Base-by-base conservation (phyloP, 805 yeast species). In the Hanseniaspora meyeri region DNA sequence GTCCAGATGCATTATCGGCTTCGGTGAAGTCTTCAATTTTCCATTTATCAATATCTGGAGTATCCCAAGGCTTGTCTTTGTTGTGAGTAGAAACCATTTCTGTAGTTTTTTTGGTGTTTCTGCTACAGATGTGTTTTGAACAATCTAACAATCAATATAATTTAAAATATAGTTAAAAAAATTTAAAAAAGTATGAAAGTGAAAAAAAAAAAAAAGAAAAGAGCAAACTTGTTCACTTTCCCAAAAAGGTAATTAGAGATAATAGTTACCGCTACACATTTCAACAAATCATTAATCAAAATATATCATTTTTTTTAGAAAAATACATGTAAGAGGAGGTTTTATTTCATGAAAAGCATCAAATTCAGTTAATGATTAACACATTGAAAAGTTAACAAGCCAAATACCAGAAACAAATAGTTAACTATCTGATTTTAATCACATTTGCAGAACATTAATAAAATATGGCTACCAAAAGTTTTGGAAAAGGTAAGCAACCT, bases 21-120 rank as follows among this genome's bases (percentile, higher is more conserved):
- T 88, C 87, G 62, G 77, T 84, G 74, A 93, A 93, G 57, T 88
- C 95, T 38, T 87, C 95, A 38, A 81, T 74, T 63, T 78, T 75
- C 98, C 98, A 91, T 68, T 91, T 90, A 68, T 90, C 95, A 58
- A 90, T 82, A 63, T 89, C 96, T 20, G 85, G 87, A 11, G 96
- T 90, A 67, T 90, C 97, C 97, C 97, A 90, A 54, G 97, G 97
- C 70, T 91, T 91, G 64, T 93, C 97, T 66, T 82, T 83, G 70
- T 93, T 87, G 70, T 91, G 90, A 49, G 95, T 87, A 1, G 96
- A 87, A 27, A 85, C 88, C 98, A 91, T 91, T 46, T 14, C 45
- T 57, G 10, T 34, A 36, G 2, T 11, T 32, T 24, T 3, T 24
- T 24, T 24, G 27, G 37, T 34, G 9, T 3, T 7, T 34, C 4